Evolutionary conservation across 257 asterid species (phyloP).

Genomic region (Solanum sejunctum): DNA sequence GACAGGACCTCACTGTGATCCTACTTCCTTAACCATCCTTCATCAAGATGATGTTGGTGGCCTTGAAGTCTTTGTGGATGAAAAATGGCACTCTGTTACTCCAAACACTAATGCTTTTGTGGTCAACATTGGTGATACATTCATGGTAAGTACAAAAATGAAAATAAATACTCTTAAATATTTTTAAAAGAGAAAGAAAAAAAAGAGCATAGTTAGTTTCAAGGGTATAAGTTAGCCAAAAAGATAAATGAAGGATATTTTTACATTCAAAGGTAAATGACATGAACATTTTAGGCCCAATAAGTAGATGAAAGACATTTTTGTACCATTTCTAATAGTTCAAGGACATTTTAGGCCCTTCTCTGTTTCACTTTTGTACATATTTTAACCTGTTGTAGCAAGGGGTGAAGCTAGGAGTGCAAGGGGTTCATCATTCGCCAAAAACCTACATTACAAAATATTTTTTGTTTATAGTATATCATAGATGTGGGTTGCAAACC

Average conservation of each 20-base stretch:
- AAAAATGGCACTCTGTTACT: constrained; percentile 53
- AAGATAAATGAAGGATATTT: too few species aligned
- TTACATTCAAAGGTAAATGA: too few species aligned
- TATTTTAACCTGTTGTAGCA: neutral
- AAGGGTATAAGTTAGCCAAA: too few species aligned
- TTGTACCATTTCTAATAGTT: too few species aligned
- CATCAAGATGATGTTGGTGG: constrained; percentile 76
- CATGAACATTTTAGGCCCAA: too few species aligned
- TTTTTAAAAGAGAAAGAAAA: too few species aligned
- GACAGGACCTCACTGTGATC: constrained; percentile 87
- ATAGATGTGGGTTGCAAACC: too few species aligned
- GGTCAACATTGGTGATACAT: constrained; percentile 76
- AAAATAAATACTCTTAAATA: too few species aligned
- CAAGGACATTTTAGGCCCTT: too few species aligned
- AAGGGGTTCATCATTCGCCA: neutral
- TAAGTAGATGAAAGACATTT: too few species aligned
- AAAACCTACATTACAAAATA: neutral
- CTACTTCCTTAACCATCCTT: constrained; percentile 60
- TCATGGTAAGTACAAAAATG: constrained; percentile 36
- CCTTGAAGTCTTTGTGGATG: constrained; percentile 51
- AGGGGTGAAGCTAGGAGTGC: neutral
- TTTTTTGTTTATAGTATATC: neutral
- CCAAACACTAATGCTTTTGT: constrained; percentile 60
- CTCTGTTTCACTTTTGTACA: too few species aligned
- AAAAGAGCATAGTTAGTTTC: too few species aligned